Conservation (phyloP, 768 basidiomycete species). For the Baorangia bicolor region DNA sequence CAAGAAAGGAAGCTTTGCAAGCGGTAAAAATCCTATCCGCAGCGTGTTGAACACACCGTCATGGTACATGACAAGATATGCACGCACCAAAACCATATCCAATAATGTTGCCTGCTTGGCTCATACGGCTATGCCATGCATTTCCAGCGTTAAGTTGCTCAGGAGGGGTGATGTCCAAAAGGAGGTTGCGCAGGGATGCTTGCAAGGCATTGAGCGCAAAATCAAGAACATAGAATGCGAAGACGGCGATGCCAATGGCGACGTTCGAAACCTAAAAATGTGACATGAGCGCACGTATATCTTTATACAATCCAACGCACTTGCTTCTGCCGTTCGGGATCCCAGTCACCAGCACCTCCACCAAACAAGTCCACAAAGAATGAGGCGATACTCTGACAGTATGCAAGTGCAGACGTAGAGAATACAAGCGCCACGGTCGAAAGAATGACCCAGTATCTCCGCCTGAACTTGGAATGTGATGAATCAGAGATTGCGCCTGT, state of each 20-base stretch:
- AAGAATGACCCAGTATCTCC: slow-evolving; percentile 91
- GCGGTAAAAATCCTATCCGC: slow-evolving; percentile 76
- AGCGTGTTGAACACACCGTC: slow-evolving; percentile 5
- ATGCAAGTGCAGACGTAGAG: slow-evolving; percentile 79
- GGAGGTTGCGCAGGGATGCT: slow-evolving; percentile 89
- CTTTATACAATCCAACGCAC: slow-evolving; percentile 38
- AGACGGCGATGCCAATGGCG: slow-evolving; percentile 82
- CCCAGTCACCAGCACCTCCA: slow-evolving; percentile 83
- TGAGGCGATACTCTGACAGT: slow-evolving; percentile 69
- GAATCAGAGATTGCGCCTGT: slow-evolving; percentile 94
- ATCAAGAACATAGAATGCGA: slow-evolving; percentile 91
- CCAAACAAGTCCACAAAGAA: slow-evolving; percentile 77
- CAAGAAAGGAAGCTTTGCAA: slow-evolving; percentile 75
- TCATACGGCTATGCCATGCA: slow-evolving; percentile 97
- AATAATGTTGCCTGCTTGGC: slow-evolving; percentile 93
- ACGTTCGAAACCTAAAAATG: slow-evolving; percentile 55
- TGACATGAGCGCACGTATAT: neutral
- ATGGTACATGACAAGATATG: neutral
- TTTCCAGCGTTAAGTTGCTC: slow-evolving; percentile 91
- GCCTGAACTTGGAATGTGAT: slow-evolving; percentile 84
- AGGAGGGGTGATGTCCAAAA: slow-evolving; percentile 87
- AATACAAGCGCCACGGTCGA: slow-evolving; percentile 79
- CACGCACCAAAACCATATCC: slow-evolving; percentile 85
- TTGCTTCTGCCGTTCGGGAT: slow-evolving; percentile 63
- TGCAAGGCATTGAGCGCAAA: slow-evolving; percentile 97